These are phyloP conservation scores for Ogataea nakhonphanomensis DNA, from an alignment of 805 yeast genomes.

Conservation along the genomic window DNA sequence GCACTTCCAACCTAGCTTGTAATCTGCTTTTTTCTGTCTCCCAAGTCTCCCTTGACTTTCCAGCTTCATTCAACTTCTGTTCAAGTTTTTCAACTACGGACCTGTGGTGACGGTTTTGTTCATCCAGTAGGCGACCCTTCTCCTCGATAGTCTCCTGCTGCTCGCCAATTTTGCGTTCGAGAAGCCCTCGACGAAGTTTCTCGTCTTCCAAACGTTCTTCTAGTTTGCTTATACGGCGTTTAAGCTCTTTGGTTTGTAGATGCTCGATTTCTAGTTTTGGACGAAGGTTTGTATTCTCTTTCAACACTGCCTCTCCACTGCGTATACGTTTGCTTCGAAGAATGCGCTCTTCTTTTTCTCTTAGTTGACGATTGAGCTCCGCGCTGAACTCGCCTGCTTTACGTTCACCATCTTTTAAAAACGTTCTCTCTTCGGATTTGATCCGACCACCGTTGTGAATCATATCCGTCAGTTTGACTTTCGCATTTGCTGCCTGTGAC, in stretches of 20 bases:
- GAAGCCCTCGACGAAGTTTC: conserved; percentile 2
- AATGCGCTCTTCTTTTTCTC: conserved; percentile 19
- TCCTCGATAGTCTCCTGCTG: conserved; percentile 5
- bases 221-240: conserved; percentile 3
- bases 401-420: conserved; percentile 11
- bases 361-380: conserved; percentile 17
- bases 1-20: not conserved
- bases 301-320: conserved; percentile 2
- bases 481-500: conserved; percentile 15
- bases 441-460: conserved; percentile 10
- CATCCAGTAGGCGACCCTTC: conserved; percentile 2
- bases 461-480: conserved; percentile 14
- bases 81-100: conserved; percentile 1
- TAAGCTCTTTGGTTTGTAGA: conserved; percentile 9
- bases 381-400: conserved; percentile 16
- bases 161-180: conserved; percentile 7
- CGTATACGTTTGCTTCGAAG: conserved; percentile 10
- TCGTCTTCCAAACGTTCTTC: conserved; percentile 6
- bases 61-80: not conserved
- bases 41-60: not conserved
- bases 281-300: conserved; percentile 1
- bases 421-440: conserved; percentile 9
- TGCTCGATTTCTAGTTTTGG: conserved; percentile 9
- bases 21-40: not conserved
- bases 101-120: not conserved